A percentile compares a stretch with the other conserved stretches of the same genome.
phyloP scores from a whole-genome alignment of 2,329 filamentous ascomycete species.

The Ophiostoma pallidulum region DNA sequence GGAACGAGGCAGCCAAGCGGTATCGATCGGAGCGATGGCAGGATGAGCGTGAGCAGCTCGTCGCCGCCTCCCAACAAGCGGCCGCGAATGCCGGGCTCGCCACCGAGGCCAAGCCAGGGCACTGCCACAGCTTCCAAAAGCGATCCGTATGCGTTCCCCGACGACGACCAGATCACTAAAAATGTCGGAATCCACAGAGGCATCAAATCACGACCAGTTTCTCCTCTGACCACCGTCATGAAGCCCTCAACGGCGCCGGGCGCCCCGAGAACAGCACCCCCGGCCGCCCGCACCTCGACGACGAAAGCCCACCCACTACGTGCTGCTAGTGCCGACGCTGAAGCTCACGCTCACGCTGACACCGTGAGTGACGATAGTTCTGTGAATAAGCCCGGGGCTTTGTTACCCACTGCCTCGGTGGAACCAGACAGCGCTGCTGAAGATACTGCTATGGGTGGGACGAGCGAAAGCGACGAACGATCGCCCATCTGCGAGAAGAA shows the following conservation, averaged over 20 bases:
- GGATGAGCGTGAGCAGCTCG: not conserved
- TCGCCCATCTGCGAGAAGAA: conserved; percentile 2
- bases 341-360: too few relatives aligned
- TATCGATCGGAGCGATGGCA: not conserved
- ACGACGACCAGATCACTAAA: not conserved
- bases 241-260: not conserved
- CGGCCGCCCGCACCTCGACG: not conserved
- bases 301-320: too few relatives aligned
- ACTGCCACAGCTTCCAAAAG: not conserved
- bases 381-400: too few relatives aligned
- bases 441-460: conserved; percentile 5
- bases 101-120: not conserved
- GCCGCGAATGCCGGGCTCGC: not conserved
- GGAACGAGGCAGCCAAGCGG: not conserved
- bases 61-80: not conserved
- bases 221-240: not conserved
- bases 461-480: not conserved
- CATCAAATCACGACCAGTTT: not conserved
- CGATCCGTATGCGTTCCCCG: conserved; percentile 7
- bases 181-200: not conserved
- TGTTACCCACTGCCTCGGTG: too few relatives aligned
- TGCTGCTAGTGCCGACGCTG: too few relatives aligned
- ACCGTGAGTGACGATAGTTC: too few relatives aligned
- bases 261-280: not conserved
- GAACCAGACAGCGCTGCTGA: too few relatives aligned